Conservation (phyloP, 495 filamentous ascomycete species). For the Annulohypoxylon moriforme region DNA sequence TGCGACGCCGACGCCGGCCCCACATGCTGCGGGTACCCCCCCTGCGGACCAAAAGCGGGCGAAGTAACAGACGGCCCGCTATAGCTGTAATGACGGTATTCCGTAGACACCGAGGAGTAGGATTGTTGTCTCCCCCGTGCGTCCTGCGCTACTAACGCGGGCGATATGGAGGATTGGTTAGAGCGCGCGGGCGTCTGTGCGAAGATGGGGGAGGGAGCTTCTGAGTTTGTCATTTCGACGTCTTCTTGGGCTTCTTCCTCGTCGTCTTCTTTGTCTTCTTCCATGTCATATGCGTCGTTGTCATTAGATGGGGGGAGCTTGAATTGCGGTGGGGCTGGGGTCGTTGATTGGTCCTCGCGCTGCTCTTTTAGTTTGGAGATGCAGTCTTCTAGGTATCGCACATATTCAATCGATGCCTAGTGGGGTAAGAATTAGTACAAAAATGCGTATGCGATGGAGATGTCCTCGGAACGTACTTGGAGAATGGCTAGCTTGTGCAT, state of each 20-base stretch:
- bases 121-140: constrained; percentile 56
- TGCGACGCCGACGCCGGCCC: constrained; percentile 51
- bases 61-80: constrained; percentile 57
- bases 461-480: constrained; percentile 69
- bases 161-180: constrained; percentile 61
- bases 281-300: constrained; percentile 44
- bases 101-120: constrained; percentile 57
- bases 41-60: constrained; percentile 58
- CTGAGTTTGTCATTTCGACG: constrained; percentile 61
- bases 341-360: constrained; percentile 42
- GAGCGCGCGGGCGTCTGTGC: constrained; percentile 47
- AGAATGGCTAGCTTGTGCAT: constrained; percentile 99
- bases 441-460: neutral
- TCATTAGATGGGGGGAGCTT: constrained; percentile 42
- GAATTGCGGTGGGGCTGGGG: constrained; percentile 32
- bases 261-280: constrained; percentile 40
- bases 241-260: constrained; percentile 51
- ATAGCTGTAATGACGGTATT: constrained; percentile 59
- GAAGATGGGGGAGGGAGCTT: constrained; percentile 50
- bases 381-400: constrained; percentile 93
- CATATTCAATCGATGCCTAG: constrained; percentile 95
- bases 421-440: constrained; percentile 8
- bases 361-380: constrained; percentile 81
- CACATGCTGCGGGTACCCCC: constrained; percentile 41
- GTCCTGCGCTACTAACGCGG: constrained; percentile 58